phyloP scores from a whole-genome alignment of 2,329 filamentous ascomycete species.

The Metarhizium anisopliae region DNA sequence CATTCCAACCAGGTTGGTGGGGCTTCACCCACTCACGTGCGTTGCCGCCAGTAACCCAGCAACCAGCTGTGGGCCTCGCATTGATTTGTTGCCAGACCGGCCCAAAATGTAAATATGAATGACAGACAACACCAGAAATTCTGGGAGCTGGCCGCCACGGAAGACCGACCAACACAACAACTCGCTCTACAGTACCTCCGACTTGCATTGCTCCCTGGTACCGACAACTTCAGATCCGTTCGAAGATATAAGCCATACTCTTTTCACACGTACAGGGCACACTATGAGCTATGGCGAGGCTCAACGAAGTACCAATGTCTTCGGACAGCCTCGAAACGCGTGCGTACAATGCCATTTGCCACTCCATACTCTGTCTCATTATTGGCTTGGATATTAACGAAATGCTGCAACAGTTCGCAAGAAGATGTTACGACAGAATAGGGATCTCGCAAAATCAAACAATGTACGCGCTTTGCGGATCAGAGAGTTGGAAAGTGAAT shows the following conservation, averaged over 20 bases:
- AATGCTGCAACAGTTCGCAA: constrained; percentile 52
- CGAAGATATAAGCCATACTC: neutral
- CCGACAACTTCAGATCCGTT: neutral
- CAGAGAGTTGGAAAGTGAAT: constrained; percentile 66
- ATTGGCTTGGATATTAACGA: neutral
- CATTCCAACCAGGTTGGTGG: constrained; percentile 13
- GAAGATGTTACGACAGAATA: constrained; percentile 73
- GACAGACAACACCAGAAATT: constrained; percentile 19
- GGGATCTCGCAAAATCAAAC: constrained; percentile 73
- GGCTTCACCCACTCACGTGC: constrained; percentile 17
- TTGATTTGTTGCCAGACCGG: constrained; percentile 17
- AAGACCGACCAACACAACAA: constrained; percentile 6
- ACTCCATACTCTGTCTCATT: neutral
- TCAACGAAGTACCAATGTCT: constrained; percentile 65
- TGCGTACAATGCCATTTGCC: constrained; percentile 34
- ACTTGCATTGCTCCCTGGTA: neutral
- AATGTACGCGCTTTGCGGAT: constrained; percentile 70
- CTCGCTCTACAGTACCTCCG: neutral
- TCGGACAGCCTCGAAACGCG: constrained; percentile 63
- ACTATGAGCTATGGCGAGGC: constrained; percentile 60
- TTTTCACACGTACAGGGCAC: constrained; percentile 2
- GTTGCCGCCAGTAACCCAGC: constrained; percentile 14
- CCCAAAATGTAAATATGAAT: constrained; percentile 23
- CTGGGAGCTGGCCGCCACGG: neutral
- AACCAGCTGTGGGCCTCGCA: constrained; percentile 15